Percentiles rank a stretch among this genome's conserved stretches.
phyloP scores from a whole-genome alignment of 176 grass and related monocot genomes.

The Saccharum officinarum region DNA sequence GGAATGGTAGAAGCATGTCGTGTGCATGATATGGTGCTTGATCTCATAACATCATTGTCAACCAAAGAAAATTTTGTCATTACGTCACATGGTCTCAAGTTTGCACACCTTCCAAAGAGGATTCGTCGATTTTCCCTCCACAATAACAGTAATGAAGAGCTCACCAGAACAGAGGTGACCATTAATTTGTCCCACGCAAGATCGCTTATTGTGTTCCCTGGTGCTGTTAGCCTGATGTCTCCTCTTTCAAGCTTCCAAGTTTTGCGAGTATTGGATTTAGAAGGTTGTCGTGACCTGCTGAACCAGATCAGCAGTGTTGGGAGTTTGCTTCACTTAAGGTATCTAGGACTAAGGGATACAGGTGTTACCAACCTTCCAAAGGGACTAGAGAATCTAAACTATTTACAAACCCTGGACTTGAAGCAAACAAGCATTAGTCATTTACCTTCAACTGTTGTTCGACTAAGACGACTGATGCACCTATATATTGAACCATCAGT shows the following conservation, averaged over 20 bases:
- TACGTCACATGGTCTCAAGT: not conserved
- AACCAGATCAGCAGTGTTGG: not conserved
- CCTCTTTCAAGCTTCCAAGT: conserved; percentile 16
- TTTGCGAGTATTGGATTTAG: conserved; percentile 21
- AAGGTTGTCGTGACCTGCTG: conserved; percentile 11
- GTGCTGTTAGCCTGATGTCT: not conserved
- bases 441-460: conserved; percentile 4
- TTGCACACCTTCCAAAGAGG: not conserved
- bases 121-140: conserved; percentile 14
- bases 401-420: conserved; percentile 24
- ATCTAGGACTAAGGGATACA: conserved; percentile 18
- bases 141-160: not conserved
- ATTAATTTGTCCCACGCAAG: not conserved
- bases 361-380: not conserved
- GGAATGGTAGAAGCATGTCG: not conserved
- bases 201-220: conserved; percentile 26
- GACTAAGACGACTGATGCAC: not conserved
- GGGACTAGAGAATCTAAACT: not conserved
- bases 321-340: conserved; percentile 23
- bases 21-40: conserved; percentile 37
- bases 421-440: not conserved
- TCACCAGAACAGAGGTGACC: no score
- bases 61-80: conserved; percentile 21
- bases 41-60: conserved; percentile 31
- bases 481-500: not conserved